Conservation (phyloP, 805 yeast genomes). For the Yarrowia yakushimensis region DNA sequence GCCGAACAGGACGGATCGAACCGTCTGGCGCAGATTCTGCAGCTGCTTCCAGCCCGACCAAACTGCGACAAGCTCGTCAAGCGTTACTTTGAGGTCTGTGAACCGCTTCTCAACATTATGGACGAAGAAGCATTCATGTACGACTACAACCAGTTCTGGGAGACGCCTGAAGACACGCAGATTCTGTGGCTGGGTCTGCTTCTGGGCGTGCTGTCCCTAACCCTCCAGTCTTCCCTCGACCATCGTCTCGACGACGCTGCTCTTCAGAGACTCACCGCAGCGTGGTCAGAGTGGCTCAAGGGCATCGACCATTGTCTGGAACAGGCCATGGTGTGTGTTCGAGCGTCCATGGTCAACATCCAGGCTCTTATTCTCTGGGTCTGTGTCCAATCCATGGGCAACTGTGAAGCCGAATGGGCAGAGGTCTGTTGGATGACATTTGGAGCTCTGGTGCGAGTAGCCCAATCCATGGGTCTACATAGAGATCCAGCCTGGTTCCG, state of each 20-base stretch:
- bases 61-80: conserved; percentile 32
- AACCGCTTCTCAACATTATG: conserved; percentile 33
- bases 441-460: conserved; percentile 35
- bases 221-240: conserved; percentile 33
- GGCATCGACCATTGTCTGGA: conserved; percentile 36
- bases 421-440: conserved; percentile 35
- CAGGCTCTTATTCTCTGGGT: conserved; percentile 37
- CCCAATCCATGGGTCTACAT: conserved; percentile 40
- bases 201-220: conserved; percentile 34
- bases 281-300: conserved; percentile 33
- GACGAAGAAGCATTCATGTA: conserved; percentile 35
- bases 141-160: conserved; percentile 35
- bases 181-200: conserved; percentile 36
- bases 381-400: conserved; percentile 31
- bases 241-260: conserved; percentile 31
- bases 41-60: conserved; percentile 31
- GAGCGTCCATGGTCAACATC: conserved; percentile 35
- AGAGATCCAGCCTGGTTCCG: conserved; percentile 39
- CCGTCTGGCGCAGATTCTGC: conserved; percentile 31
- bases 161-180: conserved; percentile 32
- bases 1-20: conserved; percentile 1
- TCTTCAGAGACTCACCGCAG: conserved; percentile 28
- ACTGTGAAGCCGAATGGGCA: conserved; percentile 29
- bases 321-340: conserved; percentile 35
- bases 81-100: conserved; percentile 34